These are phyloP conservation scores for Trypanosoma vivax DNA, from an alignment of 208 protist species.

Conservation along the genomic window DNA sequence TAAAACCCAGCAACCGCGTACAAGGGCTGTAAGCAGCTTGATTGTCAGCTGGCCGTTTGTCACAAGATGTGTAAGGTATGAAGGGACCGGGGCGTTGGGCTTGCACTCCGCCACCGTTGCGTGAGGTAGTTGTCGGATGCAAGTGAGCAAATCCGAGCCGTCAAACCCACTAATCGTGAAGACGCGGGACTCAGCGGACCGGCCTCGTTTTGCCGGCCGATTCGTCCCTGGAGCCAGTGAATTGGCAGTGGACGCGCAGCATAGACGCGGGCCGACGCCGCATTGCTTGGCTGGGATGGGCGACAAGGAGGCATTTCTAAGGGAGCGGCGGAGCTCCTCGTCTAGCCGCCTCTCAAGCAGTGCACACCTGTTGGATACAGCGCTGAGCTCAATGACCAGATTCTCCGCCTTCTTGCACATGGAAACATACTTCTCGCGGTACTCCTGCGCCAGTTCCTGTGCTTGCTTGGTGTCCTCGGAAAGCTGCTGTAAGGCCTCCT, in stretches of 20 bases:
- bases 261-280: slow-evolving; percentile 6
- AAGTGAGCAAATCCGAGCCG: slow-evolving; percentile 37
- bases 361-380: slow-evolving; percentile 46
- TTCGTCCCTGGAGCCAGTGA: slow-evolving; percentile 8
- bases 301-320: slow-evolving; percentile 23
- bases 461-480: slow-evolving; percentile 23
- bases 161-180: slow-evolving; percentile 86
- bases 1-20: slow-evolving; percentile 84
- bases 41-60: slow-evolving; percentile 83
- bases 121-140: slow-evolving; percentile 66
- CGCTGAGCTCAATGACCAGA: slow-evolving; percentile 57
- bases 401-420: slow-evolving; percentile 40
- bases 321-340: slow-evolving; percentile 45
- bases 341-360: slow-evolving; percentile 65
- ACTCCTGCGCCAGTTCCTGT: slow-evolving; percentile 38
- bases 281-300: slow-evolving; percentile 9
- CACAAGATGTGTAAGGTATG: slow-evolving; percentile 81
- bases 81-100: slow-evolving; percentile 75
- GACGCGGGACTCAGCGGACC: slow-evolving; percentile 72
- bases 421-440: slow-evolving; percentile 27
- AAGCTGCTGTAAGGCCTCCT: slow-evolving; percentile 21
- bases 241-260: slow-evolving; percentile 15
- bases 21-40: slow-evolving; percentile 80
- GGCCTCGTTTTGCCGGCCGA: slow-evolving; percentile 15
- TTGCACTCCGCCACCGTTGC: slow-evolving; percentile 74